Percentiles rank a stretch among this genome's conserved stretches.
These are phyloP conservation scores for Phyllosticta citrichinensis DNA, from an alignment of 2,329 filamentous ascomycete genomes.

Conservation along the genomic window DNA sequence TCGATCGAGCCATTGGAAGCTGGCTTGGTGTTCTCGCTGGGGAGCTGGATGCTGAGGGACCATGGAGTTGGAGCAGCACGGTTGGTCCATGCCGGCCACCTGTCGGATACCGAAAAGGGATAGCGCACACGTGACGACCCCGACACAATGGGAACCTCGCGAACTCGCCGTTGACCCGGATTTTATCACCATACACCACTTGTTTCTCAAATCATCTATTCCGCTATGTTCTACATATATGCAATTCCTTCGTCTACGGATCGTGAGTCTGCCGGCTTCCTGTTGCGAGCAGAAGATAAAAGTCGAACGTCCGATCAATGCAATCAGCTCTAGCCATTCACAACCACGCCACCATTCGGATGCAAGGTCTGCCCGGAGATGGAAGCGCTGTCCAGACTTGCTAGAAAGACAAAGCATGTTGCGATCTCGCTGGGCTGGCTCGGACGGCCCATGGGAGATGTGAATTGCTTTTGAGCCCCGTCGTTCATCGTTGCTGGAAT, in stretches of 20 bases:
- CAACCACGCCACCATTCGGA: conserved; percentile 38
- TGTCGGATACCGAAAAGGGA: conserved; percentile 1
- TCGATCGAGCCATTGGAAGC: conserved; percentile 11
- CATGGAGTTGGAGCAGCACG: conserved; percentile 3
- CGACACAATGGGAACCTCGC: too few relatives aligned
- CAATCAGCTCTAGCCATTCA: conserved; percentile 19
- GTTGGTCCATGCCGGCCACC: conserved; percentile 8
- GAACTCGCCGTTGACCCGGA: background rate
- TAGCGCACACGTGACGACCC: conserved; percentile 2
- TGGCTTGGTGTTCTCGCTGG: background rate
- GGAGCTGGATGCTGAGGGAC: background rate
- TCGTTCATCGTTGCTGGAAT: conserved; percentile 64
- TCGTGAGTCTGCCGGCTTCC: background rate
- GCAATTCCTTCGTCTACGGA: background rate
- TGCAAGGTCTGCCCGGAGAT: conserved; percentile 66
- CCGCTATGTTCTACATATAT: too few relatives aligned
- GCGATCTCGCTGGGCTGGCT: conserved; percentile 75
- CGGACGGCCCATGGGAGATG: conserved; percentile 63
- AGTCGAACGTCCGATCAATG: background rate
- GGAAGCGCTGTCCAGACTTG: conserved; percentile 61
- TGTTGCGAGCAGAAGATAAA: background rate
- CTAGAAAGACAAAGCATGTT: conserved; percentile 72
- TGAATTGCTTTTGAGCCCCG: conserved; percentile 62
- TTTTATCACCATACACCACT: background rate
- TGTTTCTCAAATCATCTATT: too few relatives aligned